phyloP scores from a whole-genome alignment of 2,329 filamentous ascomycete genomes.

The Ophiosphaerella herpotricha region DNA sequence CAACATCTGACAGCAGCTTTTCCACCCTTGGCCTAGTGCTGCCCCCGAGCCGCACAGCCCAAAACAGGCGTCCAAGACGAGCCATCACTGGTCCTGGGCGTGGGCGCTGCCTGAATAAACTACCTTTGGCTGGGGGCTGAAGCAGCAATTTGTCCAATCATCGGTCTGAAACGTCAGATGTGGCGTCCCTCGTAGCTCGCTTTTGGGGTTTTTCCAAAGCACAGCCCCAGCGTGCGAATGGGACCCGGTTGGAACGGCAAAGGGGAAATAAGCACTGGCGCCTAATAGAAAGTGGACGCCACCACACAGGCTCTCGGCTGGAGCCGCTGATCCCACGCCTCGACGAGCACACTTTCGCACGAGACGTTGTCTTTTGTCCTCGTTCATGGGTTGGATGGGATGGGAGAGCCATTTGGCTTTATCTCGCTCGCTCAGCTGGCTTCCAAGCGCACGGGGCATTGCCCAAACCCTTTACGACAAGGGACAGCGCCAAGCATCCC shows the following conservation, averaged over 20 bases:
- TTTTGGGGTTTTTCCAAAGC: not conserved
- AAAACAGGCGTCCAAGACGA: conserved; percentile 2
- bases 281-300: not conserved
- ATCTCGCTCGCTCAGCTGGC: too few species aligned
- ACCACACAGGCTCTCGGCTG: too few species aligned
- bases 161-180: not conserved
- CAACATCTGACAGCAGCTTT: not conserved
- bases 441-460: too few species aligned
- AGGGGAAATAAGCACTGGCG: not conserved
- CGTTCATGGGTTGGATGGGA: too few species aligned
- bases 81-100: not conserved
- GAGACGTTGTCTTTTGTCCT: too few species aligned
- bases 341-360: not conserved
- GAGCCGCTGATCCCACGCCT: not conserved
- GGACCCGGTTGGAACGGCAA: conserved; percentile 3
- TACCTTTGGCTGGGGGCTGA: conserved; percentile 2
- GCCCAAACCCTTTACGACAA: too few species aligned
- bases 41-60: not conserved
- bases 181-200: not conserved
- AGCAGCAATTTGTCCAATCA: not conserved
- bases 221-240: conserved; percentile 1
- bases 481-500: too few species aligned
- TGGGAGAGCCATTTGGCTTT: too few species aligned
- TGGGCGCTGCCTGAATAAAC: not conserved
- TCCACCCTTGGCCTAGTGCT: not conserved